Percentiles rank a stretch among this genome's conserved stretches.
phyloP scores from a whole-genome alignment of 345 rosid genomes.

The Arabis alpina region DNA sequence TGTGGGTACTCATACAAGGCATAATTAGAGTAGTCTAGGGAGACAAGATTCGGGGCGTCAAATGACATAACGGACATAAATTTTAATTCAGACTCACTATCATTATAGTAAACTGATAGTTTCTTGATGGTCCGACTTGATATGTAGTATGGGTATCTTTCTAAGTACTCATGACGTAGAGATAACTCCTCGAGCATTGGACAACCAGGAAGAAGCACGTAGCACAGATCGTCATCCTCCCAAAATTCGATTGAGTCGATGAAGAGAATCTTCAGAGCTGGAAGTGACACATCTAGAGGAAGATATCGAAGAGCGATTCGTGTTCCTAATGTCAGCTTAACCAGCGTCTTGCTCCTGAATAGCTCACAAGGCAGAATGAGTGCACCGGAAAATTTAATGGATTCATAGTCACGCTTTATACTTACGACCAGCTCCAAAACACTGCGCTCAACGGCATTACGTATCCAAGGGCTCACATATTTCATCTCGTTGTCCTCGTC shows the following conservation, averaged over 20 bases:
- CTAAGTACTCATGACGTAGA: background rate
- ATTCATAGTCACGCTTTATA: background rate
- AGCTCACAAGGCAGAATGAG: too few species aligned
- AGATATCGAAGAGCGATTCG: too few species aligned
- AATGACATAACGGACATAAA: too few species aligned
- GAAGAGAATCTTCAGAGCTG: too few species aligned
- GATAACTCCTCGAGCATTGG: conserved; percentile 1
- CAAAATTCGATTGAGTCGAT: too few species aligned
- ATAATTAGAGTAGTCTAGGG: too few species aligned
- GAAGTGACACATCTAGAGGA: too few species aligned
- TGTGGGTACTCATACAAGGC: too few species aligned
- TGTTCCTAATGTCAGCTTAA: too few species aligned
- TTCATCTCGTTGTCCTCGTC: background rate
- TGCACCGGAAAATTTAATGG: too few species aligned
- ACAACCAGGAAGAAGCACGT: conserved; percentile 6
- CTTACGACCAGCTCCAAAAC: background rate
- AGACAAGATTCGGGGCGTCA: too few species aligned
- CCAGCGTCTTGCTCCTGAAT: too few species aligned
- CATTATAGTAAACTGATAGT: background rate
- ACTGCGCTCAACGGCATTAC: background rate
- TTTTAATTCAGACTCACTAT: background rate
- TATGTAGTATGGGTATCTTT: background rate
- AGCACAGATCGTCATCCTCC: background rate
- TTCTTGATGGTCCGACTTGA: conserved; percentile 1
- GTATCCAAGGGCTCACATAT: background rate